Conservation (phyloP, 768 basidiomycete genomes). For the Lactifluus pinguis region DNA sequence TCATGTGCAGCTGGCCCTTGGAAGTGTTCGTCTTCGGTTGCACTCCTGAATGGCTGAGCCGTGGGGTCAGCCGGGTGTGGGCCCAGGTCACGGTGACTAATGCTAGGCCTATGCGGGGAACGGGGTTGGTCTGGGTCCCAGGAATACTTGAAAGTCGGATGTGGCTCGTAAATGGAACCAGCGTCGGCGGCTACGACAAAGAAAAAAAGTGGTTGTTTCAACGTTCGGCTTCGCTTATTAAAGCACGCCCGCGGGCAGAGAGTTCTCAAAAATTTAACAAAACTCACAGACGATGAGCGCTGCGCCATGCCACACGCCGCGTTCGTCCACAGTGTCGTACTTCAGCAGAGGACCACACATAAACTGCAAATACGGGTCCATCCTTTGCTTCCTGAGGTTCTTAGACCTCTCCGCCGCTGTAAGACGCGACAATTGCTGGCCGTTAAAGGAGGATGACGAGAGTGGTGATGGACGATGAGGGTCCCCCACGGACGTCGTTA, state of each 20-base stretch:
- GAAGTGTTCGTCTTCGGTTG: not conserved
- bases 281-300: slow-evolving; percentile 80
- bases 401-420: slow-evolving; percentile 59
- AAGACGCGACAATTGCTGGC: slow-evolving; percentile 38
- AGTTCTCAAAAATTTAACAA: not conserved
- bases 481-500: no score
- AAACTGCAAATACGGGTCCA: slow-evolving; percentile 78
- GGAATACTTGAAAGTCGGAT: slow-evolving; percentile 57
- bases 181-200: slow-evolving; percentile 54
- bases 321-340: slow-evolving; percentile 79
- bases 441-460: slow-evolving; percentile 1
- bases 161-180: slow-evolving; percentile 69
- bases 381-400: slow-evolving; percentile 47
- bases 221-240: no score
- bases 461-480: no score
- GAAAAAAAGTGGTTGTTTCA: not conserved
- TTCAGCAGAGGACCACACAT: slow-evolving; percentile 89
- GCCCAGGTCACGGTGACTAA: slow-evolving; percentile 37
- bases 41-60: slow-evolving; percentile 28
- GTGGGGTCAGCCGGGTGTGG: slow-evolving; percentile 73
- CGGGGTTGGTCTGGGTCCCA: slow-evolving; percentile 54
- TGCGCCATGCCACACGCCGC: slow-evolving; percentile 79
- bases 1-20: slow-evolving; percentile 28
- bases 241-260: no score
- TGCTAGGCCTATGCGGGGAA: slow-evolving; percentile 6